Base-by-base conservation (phyloP, 2,329 filamentous ascomycete species). In the Macrophomina phaseolina region DNA sequence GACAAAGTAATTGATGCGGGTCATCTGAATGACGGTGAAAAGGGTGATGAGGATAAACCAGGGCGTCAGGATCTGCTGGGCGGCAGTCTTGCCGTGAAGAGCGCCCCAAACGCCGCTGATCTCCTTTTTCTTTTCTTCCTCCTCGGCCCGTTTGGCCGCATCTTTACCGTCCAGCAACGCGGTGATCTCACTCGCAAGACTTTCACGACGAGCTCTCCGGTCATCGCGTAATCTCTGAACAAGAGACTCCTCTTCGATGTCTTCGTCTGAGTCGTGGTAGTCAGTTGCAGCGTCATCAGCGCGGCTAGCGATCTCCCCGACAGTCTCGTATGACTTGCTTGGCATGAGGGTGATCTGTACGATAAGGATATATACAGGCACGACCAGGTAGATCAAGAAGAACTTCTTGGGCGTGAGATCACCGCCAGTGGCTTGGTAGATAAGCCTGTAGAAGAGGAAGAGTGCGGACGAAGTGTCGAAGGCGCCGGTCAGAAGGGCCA, bases 1-100 rank as follows among this genome's bases (percentile, higher is more conserved):
- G 64, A 97, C 92, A 76, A 97, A 96, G 81, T 93, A 97, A 80
- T 97, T 97, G 84, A 97, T 96, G 9, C 82, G 86, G 69, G 97
- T 90, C 81, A 85, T 87, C 75, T 85, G 83, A 34, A 85, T 69
- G 52, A 85, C 78, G 3, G 92, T 97, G 76, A 97, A 94, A 23
- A 93, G 79, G 5, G 91, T 91, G 72, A 97, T 91, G 45, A 97
- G 84, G 18, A 93, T 82, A 77, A 95, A 97, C 93, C 93, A 97
- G 0, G 90, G 90, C 2, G 90, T 92, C 7, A 81, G 78, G 70
- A 97, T 90, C 78, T 97, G 94, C 72, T 92, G 81, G 28, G 84
- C 73, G 0, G 91, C 91, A 0, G 90, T 87, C 70, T 84, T 83
- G 61, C 89, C 88, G 75, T 97, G 94, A 79, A 97, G 86, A 28